Evolutionary conservation across 1,284 basidiomycete species (phyloP).

Genomic region (Hypsizygus ulmarius): DNA sequence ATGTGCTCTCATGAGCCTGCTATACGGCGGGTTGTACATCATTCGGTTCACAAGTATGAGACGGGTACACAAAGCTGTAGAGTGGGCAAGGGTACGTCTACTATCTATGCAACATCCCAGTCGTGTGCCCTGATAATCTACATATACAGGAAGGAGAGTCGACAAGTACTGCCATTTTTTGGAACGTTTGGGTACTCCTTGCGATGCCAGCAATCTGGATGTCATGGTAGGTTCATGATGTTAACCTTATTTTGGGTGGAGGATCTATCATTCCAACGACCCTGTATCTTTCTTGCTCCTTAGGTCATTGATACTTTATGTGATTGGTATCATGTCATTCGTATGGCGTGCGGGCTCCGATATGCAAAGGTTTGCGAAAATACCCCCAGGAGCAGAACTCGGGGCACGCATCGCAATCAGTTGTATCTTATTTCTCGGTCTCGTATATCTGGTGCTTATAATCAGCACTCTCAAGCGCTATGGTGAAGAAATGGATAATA

Average conservation of each 20-base stretch:
- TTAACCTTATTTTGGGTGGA: conserved; percentile 9
- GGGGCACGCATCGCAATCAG: conserved; percentile 51
- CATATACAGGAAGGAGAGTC: conserved; percentile 50
- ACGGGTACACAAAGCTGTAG: conserved; percentile 54
- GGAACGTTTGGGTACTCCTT: conserved; percentile 71
- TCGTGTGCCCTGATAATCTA: no score
- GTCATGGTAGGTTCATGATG: conserved; percentile 40
- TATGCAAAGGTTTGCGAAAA: not conserved
- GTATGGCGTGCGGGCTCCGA: conserved; percentile 53
- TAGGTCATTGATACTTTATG: conserved; percentile 58
- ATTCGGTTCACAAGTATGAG: conserved; percentile 59
- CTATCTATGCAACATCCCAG: conserved; percentile 16
- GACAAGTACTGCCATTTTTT: conserved; percentile 50
- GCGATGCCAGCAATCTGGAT: conserved; percentile 63
- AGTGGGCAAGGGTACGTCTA: conserved; percentile 48
- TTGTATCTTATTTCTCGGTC: conserved; percentile 44
- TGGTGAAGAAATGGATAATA: conserved; percentile 32
- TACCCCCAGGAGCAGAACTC: conserved; percentile 29
- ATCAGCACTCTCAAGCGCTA: conserved; percentile 50
- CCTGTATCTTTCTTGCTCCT: not conserved
- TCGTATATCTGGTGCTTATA: conserved; percentile 49
- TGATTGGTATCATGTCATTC: conserved; percentile 52
- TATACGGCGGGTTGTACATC: conserved; percentile 58
- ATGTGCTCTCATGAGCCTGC: conserved; percentile 59
- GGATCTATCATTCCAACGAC: no score